A percentile compares a stretch with the other conserved stretches of the same genome.
phyloP scores from a whole-genome alignment of 2,329 filamentous ascomycete species.

The Acephala macrosclerotiorum region DNA sequence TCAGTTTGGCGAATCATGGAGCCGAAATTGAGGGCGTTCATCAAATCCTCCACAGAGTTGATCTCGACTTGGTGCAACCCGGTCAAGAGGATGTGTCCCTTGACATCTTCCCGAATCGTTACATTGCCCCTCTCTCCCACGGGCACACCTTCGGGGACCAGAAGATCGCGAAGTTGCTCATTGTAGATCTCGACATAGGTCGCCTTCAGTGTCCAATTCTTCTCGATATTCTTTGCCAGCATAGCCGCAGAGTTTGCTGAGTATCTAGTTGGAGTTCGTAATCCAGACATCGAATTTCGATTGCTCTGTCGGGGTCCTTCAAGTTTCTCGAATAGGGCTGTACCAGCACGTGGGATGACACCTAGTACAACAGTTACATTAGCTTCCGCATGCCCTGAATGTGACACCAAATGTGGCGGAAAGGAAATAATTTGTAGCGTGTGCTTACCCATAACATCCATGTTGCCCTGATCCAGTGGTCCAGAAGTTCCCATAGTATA shows the following conservation, averaged over 20 bases:
- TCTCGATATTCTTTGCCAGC: slow-evolving; percentile 57
- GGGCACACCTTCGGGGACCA: slow-evolving; percentile 78
- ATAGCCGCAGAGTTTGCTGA: slow-evolving; percentile 55
- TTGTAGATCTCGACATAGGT: slow-evolving; percentile 99
- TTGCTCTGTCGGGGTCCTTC: slow-evolving; percentile 61
- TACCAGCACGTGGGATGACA: slow-evolving; percentile 92
- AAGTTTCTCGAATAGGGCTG: slow-evolving; percentile 86
- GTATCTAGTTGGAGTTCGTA: slow-evolving; percentile 82
- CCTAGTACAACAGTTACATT: slow-evolving; percentile 57
- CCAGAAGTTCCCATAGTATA: slow-evolving; percentile 99
- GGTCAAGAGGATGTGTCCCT: slow-evolving; percentile 92
- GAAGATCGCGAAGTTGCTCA: slow-evolving; percentile 89
- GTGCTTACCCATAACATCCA: slow-evolving; percentile 77
- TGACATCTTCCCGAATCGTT: slow-evolving; percentile 92
- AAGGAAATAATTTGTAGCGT: background rate
- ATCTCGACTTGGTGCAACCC: slow-evolving; percentile 88
- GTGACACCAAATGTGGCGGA: slow-evolving; percentile 11
- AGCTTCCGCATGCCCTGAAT: slow-evolving; percentile 22
- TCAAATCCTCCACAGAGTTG: slow-evolving; percentile 89
- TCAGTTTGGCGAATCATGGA: slow-evolving; percentile 96
- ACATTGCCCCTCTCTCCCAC: slow-evolving; percentile 76
- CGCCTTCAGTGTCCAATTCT: slow-evolving; percentile 89
- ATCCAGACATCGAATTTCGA: slow-evolving; percentile 76
- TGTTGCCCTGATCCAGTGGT: slow-evolving; percentile 75
- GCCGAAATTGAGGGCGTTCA: slow-evolving; percentile 89